A percentile compares a stretch with the other conserved stretches of the same genome.
These are phyloP conservation scores for Aquilaria malaccensis DNA, from an alignment of 345 rosid species.

Conservation along the genomic window DNA sequence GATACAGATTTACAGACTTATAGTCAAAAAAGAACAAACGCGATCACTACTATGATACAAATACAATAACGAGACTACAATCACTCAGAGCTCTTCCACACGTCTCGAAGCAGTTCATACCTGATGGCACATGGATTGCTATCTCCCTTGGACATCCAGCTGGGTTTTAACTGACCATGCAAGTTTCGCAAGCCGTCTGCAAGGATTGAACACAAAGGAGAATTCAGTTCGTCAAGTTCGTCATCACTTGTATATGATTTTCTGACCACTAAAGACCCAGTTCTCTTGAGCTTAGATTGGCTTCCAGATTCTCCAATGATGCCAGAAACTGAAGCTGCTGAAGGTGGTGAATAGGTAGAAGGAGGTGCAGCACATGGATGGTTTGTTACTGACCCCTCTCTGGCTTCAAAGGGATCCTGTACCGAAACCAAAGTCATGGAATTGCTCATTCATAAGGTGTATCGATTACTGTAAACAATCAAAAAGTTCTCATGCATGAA, in stretches of 20 bases:
- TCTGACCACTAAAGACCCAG: conserved; percentile 54
- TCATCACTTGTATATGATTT: conserved; percentile 83
- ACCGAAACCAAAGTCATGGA: conserved; percentile 11
- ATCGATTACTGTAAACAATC: too few species aligned
- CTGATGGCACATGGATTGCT: conserved; percentile 32
- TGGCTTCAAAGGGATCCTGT: conserved; percentile 41
- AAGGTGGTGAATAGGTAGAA: conserved; percentile 53
- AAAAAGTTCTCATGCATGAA: too few species aligned
- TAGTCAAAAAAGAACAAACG: background rate
- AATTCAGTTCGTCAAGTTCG: conserved; percentile 79
- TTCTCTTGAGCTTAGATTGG: conserved; percentile 40
- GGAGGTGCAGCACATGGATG: conserved; percentile 59
- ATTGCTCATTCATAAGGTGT: background rate
- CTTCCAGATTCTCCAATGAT: conserved; percentile 36
- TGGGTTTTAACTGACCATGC: conserved; percentile 21
- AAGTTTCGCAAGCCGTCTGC: conserved; percentile 24
- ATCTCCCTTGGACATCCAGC: conserved; percentile 32
- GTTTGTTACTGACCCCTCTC: conserved; percentile 31
- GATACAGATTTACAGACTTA: conserved; percentile 20
- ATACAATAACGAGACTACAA: background rate
- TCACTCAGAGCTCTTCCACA: conserved; percentile 63
- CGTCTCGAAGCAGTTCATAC: conserved; percentile 70
- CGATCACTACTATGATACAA: background rate
- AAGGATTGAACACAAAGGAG: conserved; percentile 55
- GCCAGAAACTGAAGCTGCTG: conserved; percentile 37